phyloP scores from a whole-genome alignment of 1,284 basidiomycete genomes.

The Cryptococcus depauperatus region DNA sequence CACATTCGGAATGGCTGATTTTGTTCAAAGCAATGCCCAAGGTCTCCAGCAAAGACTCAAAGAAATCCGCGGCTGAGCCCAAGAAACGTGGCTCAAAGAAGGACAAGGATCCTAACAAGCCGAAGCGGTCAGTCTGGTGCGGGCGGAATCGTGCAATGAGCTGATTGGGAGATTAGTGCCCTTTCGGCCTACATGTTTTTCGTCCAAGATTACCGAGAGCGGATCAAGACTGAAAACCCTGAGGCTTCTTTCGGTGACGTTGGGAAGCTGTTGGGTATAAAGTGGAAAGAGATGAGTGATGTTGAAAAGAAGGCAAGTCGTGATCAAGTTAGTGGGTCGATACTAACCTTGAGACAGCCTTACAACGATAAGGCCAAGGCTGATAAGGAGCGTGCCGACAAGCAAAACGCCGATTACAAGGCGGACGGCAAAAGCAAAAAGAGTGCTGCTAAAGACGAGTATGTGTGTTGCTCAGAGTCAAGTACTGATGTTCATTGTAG shows the following conservation, averaged over 20 bases:
- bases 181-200: slow-evolving; percentile 99
- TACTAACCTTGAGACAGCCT: slow-evolving; percentile 52
- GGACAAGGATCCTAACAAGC: slow-evolving; percentile 43
- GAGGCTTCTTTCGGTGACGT: slow-evolving; percentile 90
- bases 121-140: slow-evolving; percentile 39
- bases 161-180: slow-evolving; percentile 48
- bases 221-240: slow-evolving; percentile 90
- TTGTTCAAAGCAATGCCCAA: slow-evolving; percentile 58
- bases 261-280: slow-evolving; percentile 76
- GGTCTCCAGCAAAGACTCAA: slow-evolving; percentile 50
- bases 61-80: slow-evolving; percentile 48
- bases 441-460: slow-evolving; percentile 4
- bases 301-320: slow-evolving; percentile 69
- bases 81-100: slow-evolving; percentile 44
- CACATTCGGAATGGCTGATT: no score
- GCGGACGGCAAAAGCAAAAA: slow-evolving; percentile 39
- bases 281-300: slow-evolving; percentile 80
- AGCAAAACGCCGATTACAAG: slow-evolving; percentile 50
- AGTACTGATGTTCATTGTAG: no score
- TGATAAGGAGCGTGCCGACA: slow-evolving; percentile 67
- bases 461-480: neutral
- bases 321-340: neutral
- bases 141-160: no score
- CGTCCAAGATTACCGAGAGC: slow-evolving; percentile 88
- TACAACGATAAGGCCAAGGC: slow-evolving; percentile 76